Evolutionary conservation across 768 basidiomycete genomes (phyloP), one percentile per base, ranked within the genome.

Genomic region (Lactifluus piperatus): DNA sequence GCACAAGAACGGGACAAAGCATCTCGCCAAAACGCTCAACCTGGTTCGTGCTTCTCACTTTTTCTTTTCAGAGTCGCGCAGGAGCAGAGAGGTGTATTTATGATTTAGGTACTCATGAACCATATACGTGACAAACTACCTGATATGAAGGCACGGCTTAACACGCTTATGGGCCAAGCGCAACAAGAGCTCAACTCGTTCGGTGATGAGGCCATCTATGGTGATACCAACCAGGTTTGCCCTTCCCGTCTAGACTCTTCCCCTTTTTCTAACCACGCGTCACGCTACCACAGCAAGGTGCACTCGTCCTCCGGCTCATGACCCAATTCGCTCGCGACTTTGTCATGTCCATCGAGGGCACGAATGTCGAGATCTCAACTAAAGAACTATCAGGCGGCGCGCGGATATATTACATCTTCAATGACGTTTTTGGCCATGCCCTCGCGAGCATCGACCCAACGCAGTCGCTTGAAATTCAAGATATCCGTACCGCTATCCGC

Each of bases 351-450:
- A 97, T 99, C 66, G 97, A 99, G 65, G 97, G 97, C 56, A 97
- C 94, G 14, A 92, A 92, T 56, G 81, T 95, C 39, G 91, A 97
- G 62, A 89, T 98, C 67, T 95, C 93, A 1, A 99, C 97, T 0
- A 99, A 99, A 70, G 97, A 99, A 70, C 84, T 99, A 16, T 97
- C 91, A 6, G 97, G 97, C 43, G 97, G 97, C 47, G 97, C 97
- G 24, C 83, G 97, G 54, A 93, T 99, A 73, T 98, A 98, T 74
- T 98, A 98, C 75, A 98, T 99, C 70, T 99, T 99, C 81, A 93
- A 98, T 70, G 97, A 98, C 68, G 83, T 98, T 54, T 99, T 98
- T 68, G 97, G 97, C 1, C 80, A 88, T 52, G 97, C 95, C 1
- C 82, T 99, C 7, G 81, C 84, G 56, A 86, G 82, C 6, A 91